Conservation (phyloP, 345 rosid genomes). For the Boechera stricta region DNA sequence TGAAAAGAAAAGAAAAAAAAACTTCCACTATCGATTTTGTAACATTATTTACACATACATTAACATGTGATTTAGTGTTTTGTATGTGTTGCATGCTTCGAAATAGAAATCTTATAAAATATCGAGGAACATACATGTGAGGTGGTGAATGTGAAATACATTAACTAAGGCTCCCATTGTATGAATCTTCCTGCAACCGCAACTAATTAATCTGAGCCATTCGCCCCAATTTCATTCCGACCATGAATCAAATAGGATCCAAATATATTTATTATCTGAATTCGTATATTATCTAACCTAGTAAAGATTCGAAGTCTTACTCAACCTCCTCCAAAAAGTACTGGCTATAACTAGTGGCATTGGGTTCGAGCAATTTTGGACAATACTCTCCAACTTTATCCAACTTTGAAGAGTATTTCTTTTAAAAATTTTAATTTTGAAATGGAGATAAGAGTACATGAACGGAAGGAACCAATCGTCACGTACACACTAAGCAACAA, state of each 20-base stretch:
- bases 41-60: neutral
- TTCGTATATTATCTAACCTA: neutral
- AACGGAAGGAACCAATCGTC: slow-evolving; percentile 40
- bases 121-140: neutral
- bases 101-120: slow-evolving; percentile 9
- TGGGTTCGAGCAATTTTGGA: slow-evolving; percentile 4
- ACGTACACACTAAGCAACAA: slow-evolving; percentile 51
- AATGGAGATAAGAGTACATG: slow-evolving; percentile 25
- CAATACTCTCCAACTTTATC: slow-evolving; percentile 4
- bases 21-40: slow-evolving; percentile 19
- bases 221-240: neutral
- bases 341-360: neutral
- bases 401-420: neutral
- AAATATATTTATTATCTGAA: neutral
- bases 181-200: neutral
- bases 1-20: neutral
- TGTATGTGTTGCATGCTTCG: slow-evolving; percentile 26
- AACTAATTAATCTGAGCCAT: neutral
- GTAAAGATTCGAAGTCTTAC: neutral
- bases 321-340: neutral
- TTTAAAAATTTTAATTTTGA: neutral
- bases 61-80: slow-evolving; percentile 7
- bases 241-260: neutral
- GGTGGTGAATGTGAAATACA: neutral
- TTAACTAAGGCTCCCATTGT: neutral